Conservation (phyloP, 495 filamentous ascomycete genomes). For the Penicillium pulvis region DNA sequence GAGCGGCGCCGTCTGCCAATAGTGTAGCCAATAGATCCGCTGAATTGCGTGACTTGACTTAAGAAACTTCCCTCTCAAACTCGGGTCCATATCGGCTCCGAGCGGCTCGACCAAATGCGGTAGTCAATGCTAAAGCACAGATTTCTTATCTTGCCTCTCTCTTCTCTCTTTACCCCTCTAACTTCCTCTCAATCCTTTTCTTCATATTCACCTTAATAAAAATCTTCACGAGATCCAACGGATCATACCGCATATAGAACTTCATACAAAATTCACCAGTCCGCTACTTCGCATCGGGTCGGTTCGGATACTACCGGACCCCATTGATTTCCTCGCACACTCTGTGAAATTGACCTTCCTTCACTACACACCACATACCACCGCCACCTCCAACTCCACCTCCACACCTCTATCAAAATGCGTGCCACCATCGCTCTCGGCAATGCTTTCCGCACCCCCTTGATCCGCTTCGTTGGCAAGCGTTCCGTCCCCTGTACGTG, state of each 20-base stretch:
- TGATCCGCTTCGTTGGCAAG: conserved; percentile 93
- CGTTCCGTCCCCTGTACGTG: conserved; percentile 76
- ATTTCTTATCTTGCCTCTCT: conserved; percentile 22
- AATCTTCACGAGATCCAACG: too few species aligned
- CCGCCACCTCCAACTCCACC: conserved; percentile 9
- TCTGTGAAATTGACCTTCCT: conserved; percentile 25
- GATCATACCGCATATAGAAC: neutral
- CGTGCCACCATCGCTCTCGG: conserved; percentile 67
- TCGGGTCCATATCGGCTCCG: conserved; percentile 1
- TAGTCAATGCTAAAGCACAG: conserved; percentile 12
- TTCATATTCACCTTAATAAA: neutral
- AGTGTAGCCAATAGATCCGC: neutral
- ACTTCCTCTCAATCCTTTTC: too few species aligned
- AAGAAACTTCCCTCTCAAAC: neutral
- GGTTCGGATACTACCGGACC: conserved; percentile 38
- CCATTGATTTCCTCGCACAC: conserved; percentile 31
- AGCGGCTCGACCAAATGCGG: conserved; percentile 23
- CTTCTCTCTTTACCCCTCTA: neutral
- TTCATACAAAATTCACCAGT: neutral
- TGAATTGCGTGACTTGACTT: conserved; percentile 3
- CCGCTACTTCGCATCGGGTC: conserved; percentile 24
- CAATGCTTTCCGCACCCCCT: conserved; percentile 70
- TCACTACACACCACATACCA: conserved; percentile 17
- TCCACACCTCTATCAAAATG: conserved; percentile 48
- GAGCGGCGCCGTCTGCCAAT: conserved; percentile 12